A percentile compares a stretch with the other conserved stretches of the same genome.
Evolutionary conservation across 1,284 basidiomycete species (phyloP).

Genomic region (Kalmanozyma brasiliensis): DNA sequence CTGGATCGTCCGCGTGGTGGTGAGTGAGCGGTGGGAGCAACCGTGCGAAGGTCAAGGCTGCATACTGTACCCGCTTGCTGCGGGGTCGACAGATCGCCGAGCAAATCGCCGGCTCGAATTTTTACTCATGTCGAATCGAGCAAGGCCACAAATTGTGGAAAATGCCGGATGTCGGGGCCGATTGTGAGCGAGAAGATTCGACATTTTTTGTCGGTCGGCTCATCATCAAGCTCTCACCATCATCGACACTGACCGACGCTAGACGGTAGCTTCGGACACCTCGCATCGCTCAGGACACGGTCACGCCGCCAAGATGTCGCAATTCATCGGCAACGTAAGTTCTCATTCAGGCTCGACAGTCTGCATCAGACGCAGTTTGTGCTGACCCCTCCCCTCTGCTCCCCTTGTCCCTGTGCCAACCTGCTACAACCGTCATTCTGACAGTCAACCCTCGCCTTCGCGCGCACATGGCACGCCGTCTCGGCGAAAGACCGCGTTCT

Average conservation of each 20-base stretch:
- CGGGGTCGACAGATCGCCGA: too few species aligned
- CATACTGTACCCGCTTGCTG: too few species aligned
- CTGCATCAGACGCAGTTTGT: too few species aligned
- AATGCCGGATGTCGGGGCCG: slow-evolving; percentile 19
- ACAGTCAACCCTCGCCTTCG: slow-evolving; percentile 91
- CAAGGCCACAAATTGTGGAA: neutral
- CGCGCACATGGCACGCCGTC: slow-evolving; percentile 94
- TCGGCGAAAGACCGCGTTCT: slow-evolving; percentile 88
- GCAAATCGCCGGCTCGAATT: slow-evolving; percentile 10
- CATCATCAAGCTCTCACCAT: slow-evolving; percentile 11
- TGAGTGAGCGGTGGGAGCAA: neutral
- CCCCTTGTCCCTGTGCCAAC: neutral
- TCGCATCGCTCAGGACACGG: neutral
- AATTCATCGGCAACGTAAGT: slow-evolving; percentile 52
- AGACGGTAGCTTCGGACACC: neutral
- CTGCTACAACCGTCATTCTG: neutral
- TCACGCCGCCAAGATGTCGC: slow-evolving; percentile 28
- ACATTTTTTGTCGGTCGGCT: slow-evolving; percentile 27
- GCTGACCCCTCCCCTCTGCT: slow-evolving; percentile 1
- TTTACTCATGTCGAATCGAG: slow-evolving; percentile 9
- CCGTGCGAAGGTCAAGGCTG: neutral
- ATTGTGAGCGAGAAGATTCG: slow-evolving; percentile 20
- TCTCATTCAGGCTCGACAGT: too few species aligned
- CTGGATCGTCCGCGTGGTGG: neutral
- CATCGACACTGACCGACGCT: slow-evolving; percentile 6